Evolutionary conservation across 768 basidiomycete genomes (phyloP), one percentile per base, ranked within the genome.

Genomic region (Amanita subjunquillea): DNA sequence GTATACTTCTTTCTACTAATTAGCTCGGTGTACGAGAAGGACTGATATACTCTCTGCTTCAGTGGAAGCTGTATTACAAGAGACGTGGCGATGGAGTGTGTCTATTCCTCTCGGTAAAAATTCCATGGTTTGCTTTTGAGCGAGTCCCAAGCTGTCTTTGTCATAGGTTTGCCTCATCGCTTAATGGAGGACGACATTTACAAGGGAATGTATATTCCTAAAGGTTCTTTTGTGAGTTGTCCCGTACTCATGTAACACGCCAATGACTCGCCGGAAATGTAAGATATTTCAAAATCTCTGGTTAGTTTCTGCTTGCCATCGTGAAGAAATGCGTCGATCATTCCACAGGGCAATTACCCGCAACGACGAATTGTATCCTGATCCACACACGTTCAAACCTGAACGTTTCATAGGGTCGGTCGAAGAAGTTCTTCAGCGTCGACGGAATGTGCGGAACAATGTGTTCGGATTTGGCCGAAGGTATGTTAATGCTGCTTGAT

Each of bases 161-260:
- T 27, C 23, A 50, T 39, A 83, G 83, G 72, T 50, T 71, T 85
- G 39, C 84, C 84, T 0, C 84, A 85, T 54, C 71, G 80, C 43
- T 56, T 82, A 59, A 81, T 74, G 69, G 77, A 83, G 60, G 79
- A 85, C 57, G 82, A 87, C 59, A 64, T 80, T 37, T 86, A 85
- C 60, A 63, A 62, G 42, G 78, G 74, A 7, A 72, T 73, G 69
- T 69, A 72, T 51, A 77, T 86, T 48, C 82, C 83, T 32, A 78
- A 81, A 60, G 84, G 84, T 10, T 74, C 83, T 3, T 61, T 83
- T 57, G 78, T 79, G 47, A 50, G 71, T 65, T 6, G 7, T 34
- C 5, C 4, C 12, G 3, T 32, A 36, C 39, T 56, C 53, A 44
- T 9, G 25, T 40, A 20, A 41, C 38, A 20, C 34, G 30, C 9